A percentile compares a stretch with the other conserved stretches of the same genome.
These are phyloP conservation scores for Linum lewisii DNA, from an alignment of 345 rosid species.

Conservation along the genomic window DNA sequence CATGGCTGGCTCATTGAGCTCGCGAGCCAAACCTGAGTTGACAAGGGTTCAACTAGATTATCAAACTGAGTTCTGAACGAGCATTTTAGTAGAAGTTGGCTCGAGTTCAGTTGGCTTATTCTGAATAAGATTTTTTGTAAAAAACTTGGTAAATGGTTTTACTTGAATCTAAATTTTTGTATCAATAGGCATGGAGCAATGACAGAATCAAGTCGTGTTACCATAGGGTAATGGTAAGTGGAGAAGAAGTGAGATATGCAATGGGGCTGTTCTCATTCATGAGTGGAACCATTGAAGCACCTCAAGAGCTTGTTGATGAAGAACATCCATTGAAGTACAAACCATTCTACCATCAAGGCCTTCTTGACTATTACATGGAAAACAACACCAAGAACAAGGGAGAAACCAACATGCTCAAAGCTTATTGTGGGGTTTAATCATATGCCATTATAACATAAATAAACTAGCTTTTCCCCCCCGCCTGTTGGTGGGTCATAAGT, in stretches of 20 bases:
- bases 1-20: too few species aligned
- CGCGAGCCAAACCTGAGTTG: too few species aligned
- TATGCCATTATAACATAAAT: too few species aligned
- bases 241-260: conserved; percentile 43
- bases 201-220: conserved; percentile 43
- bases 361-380: conserved; percentile 36
- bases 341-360: conserved; percentile 42
- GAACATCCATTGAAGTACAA: conserved; percentile 49
- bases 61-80: too few species aligned
- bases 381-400: conserved; percentile 23
- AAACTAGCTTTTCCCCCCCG: too few species aligned
- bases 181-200: conserved; percentile 71
- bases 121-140: not conserved
- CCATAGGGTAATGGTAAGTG: conserved; percentile 47
- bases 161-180: not conserved
- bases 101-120: not conserved
- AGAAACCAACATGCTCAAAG: conserved; percentile 37
- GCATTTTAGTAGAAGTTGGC: too few species aligned
- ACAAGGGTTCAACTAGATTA: too few species aligned
- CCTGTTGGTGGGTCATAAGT: too few species aligned
- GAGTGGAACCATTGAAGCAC: conserved; percentile 30
- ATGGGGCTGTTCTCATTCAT: conserved; percentile 48
- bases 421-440: conserved; percentile 9
- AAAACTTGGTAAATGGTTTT: not conserved
- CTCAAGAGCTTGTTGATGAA: conserved; percentile 48